A percentile compares a stretch with the other conserved stretches of the same genome.
These are phyloP conservation scores for Eucalyptus pauciflora DNA, from an alignment of 345 rosid genomes.

Conservation along the genomic window DNA sequence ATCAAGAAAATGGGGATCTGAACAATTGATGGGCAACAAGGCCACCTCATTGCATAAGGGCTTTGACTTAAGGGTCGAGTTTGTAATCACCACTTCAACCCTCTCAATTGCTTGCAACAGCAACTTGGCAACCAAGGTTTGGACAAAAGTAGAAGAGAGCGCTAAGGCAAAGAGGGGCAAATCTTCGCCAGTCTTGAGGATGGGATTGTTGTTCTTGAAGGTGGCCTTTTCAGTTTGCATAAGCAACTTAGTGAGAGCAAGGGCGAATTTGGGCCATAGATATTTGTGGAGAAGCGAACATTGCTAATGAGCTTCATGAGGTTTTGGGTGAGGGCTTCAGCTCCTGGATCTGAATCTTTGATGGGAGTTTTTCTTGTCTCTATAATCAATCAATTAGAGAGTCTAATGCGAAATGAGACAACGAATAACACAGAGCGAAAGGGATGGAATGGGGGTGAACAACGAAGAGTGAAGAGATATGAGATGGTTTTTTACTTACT, in stretches of 20 bases:
- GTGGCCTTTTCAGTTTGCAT: constrained; percentile 28
- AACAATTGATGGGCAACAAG: constrained; percentile 50
- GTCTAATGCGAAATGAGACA: neutral
- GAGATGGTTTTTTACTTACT: too few species aligned
- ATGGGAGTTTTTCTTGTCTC: neutral
- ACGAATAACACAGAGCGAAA: too few species aligned
- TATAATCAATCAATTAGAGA: neutral
- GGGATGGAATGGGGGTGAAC: too few species aligned
- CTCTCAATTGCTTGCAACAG: constrained; percentile 15
- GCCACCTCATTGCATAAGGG: constrained; percentile 18
- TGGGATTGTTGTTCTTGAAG: constrained; percentile 41
- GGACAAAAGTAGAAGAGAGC: constrained; percentile 23
- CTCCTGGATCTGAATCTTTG: neutral
- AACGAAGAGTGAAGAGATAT: too few species aligned
- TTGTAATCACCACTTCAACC: constrained; percentile 27
- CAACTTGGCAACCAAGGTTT: constrained; percentile 12
- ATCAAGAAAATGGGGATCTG: constrained; percentile 56
- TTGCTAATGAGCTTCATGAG: constrained; percentile 65
- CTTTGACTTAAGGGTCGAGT: constrained; percentile 2
- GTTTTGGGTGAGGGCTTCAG: constrained; percentile 71
- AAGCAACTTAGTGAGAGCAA: too few species aligned
- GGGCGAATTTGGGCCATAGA: constrained; percentile 76
- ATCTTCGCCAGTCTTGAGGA: constrained; percentile 7
- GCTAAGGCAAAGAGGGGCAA: too few species aligned
- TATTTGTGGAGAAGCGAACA: constrained; percentile 76